phyloP scores from a whole-genome alignment of 306 rosid species.

The Nissolia schottii region DNA sequence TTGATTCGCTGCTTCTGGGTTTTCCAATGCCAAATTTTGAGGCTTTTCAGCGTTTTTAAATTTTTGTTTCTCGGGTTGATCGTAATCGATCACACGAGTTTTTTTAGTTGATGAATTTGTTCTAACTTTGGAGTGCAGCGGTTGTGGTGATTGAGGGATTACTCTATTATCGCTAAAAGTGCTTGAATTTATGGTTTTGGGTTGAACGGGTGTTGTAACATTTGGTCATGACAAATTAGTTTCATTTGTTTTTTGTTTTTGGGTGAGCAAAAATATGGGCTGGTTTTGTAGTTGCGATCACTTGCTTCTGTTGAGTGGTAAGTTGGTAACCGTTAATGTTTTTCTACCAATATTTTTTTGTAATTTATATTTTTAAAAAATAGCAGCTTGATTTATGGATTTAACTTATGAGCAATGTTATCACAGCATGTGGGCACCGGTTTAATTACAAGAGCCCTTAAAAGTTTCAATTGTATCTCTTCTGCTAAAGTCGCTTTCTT shows the following conservation, averaged over 20 bases:
- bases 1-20: neutral
- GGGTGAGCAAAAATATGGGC: neutral
- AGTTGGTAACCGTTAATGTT: neutral
- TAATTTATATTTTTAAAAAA: neutral
- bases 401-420: neutral
- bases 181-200: conserved; percentile 20
- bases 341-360: neutral
- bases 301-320: neutral
- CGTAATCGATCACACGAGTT: neutral
- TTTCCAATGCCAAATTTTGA: neutral
- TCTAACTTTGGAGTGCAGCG: conserved; percentile 7
- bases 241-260: neutral
- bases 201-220: neutral
- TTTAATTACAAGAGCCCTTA: neutral
- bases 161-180: conserved; percentile 5
- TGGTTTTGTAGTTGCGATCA: conserved; percentile 28
- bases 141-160: conserved; percentile 22
- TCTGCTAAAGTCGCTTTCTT: neutral
- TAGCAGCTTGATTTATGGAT: neutral
- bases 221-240: conserved; percentile 5
- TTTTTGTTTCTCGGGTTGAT: conserved; percentile 17
- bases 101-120: neutral
- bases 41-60: neutral
- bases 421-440: neutral
- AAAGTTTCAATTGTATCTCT: conserved; percentile 21